Percentiles rank a stretch among this genome's conserved stretches.
These are phyloP conservation scores for Cyclocybe cylindracea DNA, from an alignment of 768 basidiomycete genomes.

Conservation along the genomic window DNA sequence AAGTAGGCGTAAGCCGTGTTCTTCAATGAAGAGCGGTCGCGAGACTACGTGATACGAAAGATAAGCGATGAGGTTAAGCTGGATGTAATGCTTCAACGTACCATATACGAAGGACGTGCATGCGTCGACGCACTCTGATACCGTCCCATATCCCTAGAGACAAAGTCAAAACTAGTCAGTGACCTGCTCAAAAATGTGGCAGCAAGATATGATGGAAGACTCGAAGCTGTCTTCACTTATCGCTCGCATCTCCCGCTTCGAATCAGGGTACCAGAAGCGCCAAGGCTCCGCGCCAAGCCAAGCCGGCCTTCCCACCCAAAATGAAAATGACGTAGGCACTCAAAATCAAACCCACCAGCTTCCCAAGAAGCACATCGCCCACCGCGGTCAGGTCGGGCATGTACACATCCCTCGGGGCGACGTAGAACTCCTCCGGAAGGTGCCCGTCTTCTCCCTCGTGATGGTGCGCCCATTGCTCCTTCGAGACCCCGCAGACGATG, in stretches of 20 bases:
- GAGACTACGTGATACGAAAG: constrained; percentile 46
- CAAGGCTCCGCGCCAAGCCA: neutral
- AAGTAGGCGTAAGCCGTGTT: constrained; percentile 70
- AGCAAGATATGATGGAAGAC: no score
- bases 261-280: neutral
- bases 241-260: neutral
- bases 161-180: neutral
- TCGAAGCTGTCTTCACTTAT: no score
- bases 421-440: constrained; percentile 70
- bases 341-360: constrained; percentile 51
- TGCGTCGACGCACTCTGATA: constrained; percentile 76
- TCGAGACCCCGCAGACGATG: constrained; percentile 74
- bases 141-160: constrained; percentile 75
- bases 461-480: constrained; percentile 45
- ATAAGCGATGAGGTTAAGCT: neutral
- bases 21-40: constrained; percentile 79
- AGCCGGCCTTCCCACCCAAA: neutral
- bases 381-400: constrained; percentile 81
- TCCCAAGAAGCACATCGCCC: constrained; percentile 76
- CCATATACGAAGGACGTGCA: constrained; percentile 80
- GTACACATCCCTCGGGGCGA: constrained; percentile 76
- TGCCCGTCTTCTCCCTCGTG: constrained; percentile 29
- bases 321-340: neutral
- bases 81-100: constrained; percentile 25
- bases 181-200: no score